Conservation (phyloP, 768 basidiomycete genomes). For the Trametes elegans region DNA sequence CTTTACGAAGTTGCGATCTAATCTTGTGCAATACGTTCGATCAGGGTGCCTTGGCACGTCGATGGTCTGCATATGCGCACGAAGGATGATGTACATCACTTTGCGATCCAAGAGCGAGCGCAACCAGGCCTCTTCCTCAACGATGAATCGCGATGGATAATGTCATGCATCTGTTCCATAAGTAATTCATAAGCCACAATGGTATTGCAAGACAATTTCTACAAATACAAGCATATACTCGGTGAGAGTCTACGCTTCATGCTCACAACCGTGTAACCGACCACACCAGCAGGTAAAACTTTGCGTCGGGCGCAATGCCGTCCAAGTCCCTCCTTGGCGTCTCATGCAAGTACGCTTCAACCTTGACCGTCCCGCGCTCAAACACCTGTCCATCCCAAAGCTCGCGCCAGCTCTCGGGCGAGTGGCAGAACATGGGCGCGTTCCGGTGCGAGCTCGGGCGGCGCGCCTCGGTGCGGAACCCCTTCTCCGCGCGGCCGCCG, state of each 20-base stretch:
- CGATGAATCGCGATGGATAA: no score
- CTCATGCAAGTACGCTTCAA: slow-evolving; percentile 21
- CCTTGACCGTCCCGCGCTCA: slow-evolving; percentile 31
- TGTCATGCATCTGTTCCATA: no score
- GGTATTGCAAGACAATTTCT: no score
- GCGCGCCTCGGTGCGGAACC: slow-evolving; percentile 1
- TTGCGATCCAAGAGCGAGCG: no score
- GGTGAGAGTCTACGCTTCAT: no score
- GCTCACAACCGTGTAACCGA: slow-evolving; percentile 12
- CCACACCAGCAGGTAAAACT: slow-evolving; percentile 6
- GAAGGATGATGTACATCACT: neutral
- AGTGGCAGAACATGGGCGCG: slow-evolving; percentile 32
- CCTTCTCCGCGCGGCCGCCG: slow-evolving; percentile 31
- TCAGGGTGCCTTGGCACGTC: neutral
- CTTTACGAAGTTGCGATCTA: slow-evolving; percentile 18
- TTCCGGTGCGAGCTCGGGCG: neutral
- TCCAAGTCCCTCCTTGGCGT: neutral
- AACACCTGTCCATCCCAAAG: slow-evolving; percentile 40
- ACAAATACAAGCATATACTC: no score
- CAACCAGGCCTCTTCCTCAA: no score
- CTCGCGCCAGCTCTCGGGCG: slow-evolving; percentile 34
- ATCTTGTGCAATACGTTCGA: slow-evolving; percentile 2
- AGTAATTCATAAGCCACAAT: no score
- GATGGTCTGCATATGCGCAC: neutral
- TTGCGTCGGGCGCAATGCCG: neutral